Evolutionary conservation across 192 early-diverging fungal genomes (phyloP), one percentile per base, ranked within the genome.

Genomic region (Entomortierella lignicola): DNA sequence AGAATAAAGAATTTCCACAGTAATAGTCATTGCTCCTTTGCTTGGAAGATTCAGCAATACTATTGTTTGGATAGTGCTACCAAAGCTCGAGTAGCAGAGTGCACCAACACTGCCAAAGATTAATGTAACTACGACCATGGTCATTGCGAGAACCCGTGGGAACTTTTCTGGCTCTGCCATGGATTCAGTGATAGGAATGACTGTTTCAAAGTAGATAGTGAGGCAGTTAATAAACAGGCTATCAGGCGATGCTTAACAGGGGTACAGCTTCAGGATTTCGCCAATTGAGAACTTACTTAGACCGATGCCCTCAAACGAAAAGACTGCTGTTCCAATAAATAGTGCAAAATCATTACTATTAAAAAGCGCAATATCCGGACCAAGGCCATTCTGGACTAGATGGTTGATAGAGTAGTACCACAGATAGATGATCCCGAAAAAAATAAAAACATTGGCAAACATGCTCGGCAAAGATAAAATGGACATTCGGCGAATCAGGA

Each of bases 241-340:
- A n/a, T n/a, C n/a, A n/a, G n/a, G n/a, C n/a, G n/a, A n/a, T n/a
- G n/a, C n/a, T n/a, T n/a, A n/a, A n/a, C n/a, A 10, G 13, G 8
- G 39, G 13, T 42, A 13, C 39, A 42, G 39, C n/a, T n/a, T n/a
- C n/a, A n/a, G n/a, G n/a, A n/a, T n/a, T n/a, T n/a, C n/a, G n/a
- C n/a, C n/a, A n/a, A n/a, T n/a, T 41, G 3, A 11, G 64, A 27
- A 55, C 80, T 71, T 84, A 83, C 82, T 59, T 34, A 84, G 67
- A 52, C 95, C 95, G 66, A 98, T 94, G 32, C 96, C 96, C 81
- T 98, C 96, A 77, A 92, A 98, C 4, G 94, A 92, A 80, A 94
- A 98, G 52, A 96, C 92, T 23, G 95, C 95, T 4, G 96, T 98
- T 47, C 96, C 96, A 53, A 98, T 89, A 69, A 98, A 94, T 42